phyloP scores from a whole-genome alignment of 192 early-diverging fungal genomes.

The Radiomyces spectabilis region DNA sequence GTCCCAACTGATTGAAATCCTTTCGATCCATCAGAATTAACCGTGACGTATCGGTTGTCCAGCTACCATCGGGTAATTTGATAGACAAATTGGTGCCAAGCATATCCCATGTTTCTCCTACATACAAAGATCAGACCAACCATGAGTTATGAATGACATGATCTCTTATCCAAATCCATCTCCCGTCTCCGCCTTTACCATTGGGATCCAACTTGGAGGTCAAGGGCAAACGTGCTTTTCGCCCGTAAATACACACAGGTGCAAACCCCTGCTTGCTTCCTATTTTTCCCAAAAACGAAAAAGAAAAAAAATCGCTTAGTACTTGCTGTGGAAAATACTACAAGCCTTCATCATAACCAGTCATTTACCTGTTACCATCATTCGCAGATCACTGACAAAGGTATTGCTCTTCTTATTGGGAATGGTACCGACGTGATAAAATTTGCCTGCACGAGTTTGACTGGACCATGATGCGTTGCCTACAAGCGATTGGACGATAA shows the following conservation, averaged over 20 bases:
- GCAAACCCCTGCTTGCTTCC: conserved; percentile 59
- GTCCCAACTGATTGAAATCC: conserved; percentile 80
- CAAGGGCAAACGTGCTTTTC: conserved; percentile 68
- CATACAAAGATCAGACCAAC: background rate
- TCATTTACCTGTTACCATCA: conserved; percentile 76
- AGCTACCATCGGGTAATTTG: conserved; percentile 64
- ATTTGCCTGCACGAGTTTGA: conserved; percentile 65
- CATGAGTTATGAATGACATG: too few relatives aligned
- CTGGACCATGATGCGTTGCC: conserved; percentile 82
- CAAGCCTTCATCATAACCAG: background rate
- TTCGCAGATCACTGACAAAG: conserved; percentile 74
- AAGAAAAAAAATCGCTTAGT: background rate
- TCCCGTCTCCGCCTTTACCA: conserved; percentile 40
- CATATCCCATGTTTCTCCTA: conserved; percentile 83
- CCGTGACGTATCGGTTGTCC: conserved; percentile 78
- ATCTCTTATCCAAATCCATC: too few relatives aligned
- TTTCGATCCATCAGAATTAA: conserved; percentile 86
- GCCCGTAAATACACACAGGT: conserved; percentile 77
- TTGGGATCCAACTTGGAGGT: conserved; percentile 38
- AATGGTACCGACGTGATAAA: conserved; percentile 86
- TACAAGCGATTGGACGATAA: conserved; percentile 83
- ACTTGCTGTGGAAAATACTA: background rate
- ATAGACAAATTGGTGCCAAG: conserved; percentile 82
- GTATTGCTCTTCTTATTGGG: conserved; percentile 87
- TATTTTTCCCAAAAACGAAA: background rate